Evolutionary conservation across 2,329 filamentous ascomycete species (phyloP).

Genomic region (Geoglossum cookeanum): DNA sequence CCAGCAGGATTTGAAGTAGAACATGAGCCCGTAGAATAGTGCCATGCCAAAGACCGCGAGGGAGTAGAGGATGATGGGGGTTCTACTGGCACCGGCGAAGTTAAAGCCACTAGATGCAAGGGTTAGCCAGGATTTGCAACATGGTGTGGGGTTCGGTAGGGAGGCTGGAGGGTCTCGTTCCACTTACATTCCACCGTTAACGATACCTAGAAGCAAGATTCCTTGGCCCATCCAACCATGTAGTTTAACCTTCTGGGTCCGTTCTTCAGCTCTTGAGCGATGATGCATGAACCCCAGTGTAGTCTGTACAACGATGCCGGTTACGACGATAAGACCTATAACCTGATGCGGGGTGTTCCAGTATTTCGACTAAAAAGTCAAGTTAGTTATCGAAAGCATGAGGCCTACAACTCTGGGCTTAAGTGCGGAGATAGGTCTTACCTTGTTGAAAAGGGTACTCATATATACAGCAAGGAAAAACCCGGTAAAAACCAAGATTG

Average conservation of each 20-base stretch:
- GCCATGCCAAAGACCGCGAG: neutral
- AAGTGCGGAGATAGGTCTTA: conserved; percentile 9
- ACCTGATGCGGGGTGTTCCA: conserved; percentile 29
- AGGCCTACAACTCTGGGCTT: neutral
- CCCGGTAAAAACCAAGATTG: conserved; percentile 20
- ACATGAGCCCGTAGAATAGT: neutral
- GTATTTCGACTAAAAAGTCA: conserved; percentile 3
- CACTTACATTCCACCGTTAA: neutral
- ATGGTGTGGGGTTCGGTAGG: neutral
- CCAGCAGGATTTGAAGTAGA: neutral
- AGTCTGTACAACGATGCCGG: conserved; percentile 18
- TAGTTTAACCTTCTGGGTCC: conserved; percentile 11
- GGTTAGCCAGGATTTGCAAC: neutral
- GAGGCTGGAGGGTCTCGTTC: neutral
- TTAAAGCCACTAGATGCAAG: neutral
- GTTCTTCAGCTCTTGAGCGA: conserved; percentile 3
- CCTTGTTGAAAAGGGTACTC: conserved; percentile 21
- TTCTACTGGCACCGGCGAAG: neutral
- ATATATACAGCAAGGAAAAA: conserved; percentile 25
- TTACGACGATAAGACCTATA: conserved; percentile 23
- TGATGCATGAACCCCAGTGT: conserved; percentile 23
- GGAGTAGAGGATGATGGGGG: neutral
- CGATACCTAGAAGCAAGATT: conserved; percentile 4
- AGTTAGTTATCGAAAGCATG: neutral
- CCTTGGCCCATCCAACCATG: conserved; percentile 15